Evolutionary conservation across 2,329 filamentous ascomycete species (phyloP).

Genomic region (Albifimbria verrucaria): DNA sequence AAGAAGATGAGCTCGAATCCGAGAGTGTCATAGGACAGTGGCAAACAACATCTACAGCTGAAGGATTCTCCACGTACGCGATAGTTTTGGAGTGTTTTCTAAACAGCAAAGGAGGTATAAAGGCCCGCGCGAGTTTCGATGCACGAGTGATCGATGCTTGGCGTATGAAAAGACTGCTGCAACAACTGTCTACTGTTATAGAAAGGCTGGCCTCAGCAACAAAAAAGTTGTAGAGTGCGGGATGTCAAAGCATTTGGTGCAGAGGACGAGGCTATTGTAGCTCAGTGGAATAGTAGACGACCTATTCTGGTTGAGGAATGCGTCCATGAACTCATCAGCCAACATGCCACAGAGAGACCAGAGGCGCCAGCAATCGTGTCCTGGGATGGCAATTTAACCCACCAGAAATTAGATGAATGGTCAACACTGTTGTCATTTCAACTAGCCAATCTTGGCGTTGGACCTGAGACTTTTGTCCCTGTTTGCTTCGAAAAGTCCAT

Average conservation of each 20-base stretch:
- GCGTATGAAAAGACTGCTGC: not conserved
- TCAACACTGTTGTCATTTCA: conserved; percentile 20
- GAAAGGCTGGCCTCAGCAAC: not conserved
- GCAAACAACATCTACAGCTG: not conserved
- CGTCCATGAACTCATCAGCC: conserved; percentile 8
- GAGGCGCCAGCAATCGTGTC: conserved; percentile 5
- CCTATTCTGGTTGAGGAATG: conserved; percentile 7
- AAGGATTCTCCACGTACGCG: conserved; percentile 2
- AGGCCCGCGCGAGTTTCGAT: not conserved
- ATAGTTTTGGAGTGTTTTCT: not conserved
- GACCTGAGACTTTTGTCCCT: conserved; percentile 53
- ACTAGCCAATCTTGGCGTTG: conserved; percentile 43
- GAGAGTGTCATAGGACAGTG: not conserved
- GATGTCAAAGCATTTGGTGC: conserved; percentile 3
- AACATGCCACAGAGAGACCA: conserved; percentile 3
- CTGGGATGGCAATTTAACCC: conserved; percentile 11
- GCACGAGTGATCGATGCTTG: not conserved
- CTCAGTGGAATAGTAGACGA: conserved; percentile 1
- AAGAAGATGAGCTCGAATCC: not conserved
- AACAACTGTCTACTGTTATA: not conserved
- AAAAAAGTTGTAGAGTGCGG: not conserved
- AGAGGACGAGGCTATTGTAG: not conserved
- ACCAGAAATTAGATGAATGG: not conserved
- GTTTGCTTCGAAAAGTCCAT: conserved; percentile 23
- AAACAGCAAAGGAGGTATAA: not conserved